Evolutionary conservation across 2,329 filamentous ascomycete genomes (phyloP), one percentile per base, ranked within the genome.

Genomic region (Diplocarpon mali): DNA sequence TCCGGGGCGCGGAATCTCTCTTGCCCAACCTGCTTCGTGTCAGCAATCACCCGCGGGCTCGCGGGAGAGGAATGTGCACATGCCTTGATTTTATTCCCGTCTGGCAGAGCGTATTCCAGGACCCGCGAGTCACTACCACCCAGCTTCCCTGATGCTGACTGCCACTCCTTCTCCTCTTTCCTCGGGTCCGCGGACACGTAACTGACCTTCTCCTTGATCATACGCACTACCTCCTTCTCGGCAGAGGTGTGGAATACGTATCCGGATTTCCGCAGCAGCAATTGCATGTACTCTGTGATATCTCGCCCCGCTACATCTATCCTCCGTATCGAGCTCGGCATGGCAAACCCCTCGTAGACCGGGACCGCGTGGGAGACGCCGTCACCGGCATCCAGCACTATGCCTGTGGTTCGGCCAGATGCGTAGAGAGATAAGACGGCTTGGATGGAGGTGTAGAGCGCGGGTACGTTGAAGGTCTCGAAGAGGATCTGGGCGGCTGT

Each of bases 381-480:
- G 62, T 98, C 92, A 45, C 92, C 92, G 14, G 88, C 83, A 65
- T 98, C 92, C 38, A 98, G 75, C 11, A 98, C 92, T 50, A 96
- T 88, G 57, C 92, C 92, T 3, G 92, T 96, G 17, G 92, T 96
- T 56, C 92, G 83, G 16, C 92, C 92, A 44, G 87, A 95, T 44
- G 92, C 90, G 67, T 98, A 98, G 49, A 98, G 71, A 38, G 90
- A 95, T 45, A 98, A 77, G 15, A 96, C 89, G 1, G 92, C 92
- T 70, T 98, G 92, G 55, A 98, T 95, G 2, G 89, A 95, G 45
- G 87, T 95, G 69, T 95, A 95, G 37, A 96, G 73, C 3, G 92
- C 92, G 11, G 92, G 92, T 10, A 96, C 90, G 62, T 96, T 96
- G 73, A 96, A 96, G 2, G 90, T 95, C 69, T 98, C 92, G 67